Conservation (phyloP, 2,329 filamentous ascomycete genomes). For the Phaeoacremonium minimum region DNA sequence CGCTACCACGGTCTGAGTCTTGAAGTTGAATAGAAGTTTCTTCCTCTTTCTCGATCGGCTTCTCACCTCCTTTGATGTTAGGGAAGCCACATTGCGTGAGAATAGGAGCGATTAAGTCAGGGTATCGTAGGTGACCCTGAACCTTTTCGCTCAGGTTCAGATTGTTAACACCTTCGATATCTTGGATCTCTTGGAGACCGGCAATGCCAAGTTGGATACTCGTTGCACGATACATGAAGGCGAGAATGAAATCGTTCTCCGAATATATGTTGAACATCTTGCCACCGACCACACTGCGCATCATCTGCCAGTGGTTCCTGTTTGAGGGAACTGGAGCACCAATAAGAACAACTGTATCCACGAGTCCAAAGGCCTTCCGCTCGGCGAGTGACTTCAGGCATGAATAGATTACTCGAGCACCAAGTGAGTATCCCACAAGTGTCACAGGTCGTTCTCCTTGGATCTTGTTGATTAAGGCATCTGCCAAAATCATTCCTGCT, state of each 20-base stretch:
- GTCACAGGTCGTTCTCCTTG: slow-evolving; percentile 81
- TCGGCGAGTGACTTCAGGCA: slow-evolving; percentile 75
- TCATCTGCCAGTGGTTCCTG: slow-evolving; percentile 66
- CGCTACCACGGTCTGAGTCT: slow-evolving; percentile 21
- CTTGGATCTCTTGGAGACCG: slow-evolving; percentile 69
- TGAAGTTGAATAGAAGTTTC: slow-evolving; percentile 23
- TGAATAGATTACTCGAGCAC: slow-evolving; percentile 76
- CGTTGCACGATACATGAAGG: slow-evolving; percentile 80
- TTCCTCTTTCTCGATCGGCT: slow-evolving; percentile 46
- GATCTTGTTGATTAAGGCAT: slow-evolving; percentile 75
- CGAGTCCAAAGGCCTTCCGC: slow-evolving; percentile 73
- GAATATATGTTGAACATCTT: slow-evolving; percentile 86
- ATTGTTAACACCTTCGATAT: slow-evolving; percentile 61
- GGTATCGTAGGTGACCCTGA: slow-evolving; percentile 30
- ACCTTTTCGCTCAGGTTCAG: slow-evolving; percentile 49
- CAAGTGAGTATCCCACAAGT: slow-evolving; percentile 76
- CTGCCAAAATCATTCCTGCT: slow-evolving; percentile 73
- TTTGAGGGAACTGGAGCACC: slow-evolving; percentile 75
- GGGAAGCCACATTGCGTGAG: slow-evolving; percentile 47
- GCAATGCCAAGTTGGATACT: slow-evolving; percentile 80
- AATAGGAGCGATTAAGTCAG: slow-evolving; percentile 43
- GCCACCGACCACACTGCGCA: slow-evolving; percentile 75
- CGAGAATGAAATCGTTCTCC: slow-evolving; percentile 81
- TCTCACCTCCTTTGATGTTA: slow-evolving; percentile 35
- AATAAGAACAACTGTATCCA: slow-evolving; percentile 81